Base-by-base conservation (phyloP, 1,284 basidiomycete genomes). In the Taiwanofungus camphoratus region DNA sequence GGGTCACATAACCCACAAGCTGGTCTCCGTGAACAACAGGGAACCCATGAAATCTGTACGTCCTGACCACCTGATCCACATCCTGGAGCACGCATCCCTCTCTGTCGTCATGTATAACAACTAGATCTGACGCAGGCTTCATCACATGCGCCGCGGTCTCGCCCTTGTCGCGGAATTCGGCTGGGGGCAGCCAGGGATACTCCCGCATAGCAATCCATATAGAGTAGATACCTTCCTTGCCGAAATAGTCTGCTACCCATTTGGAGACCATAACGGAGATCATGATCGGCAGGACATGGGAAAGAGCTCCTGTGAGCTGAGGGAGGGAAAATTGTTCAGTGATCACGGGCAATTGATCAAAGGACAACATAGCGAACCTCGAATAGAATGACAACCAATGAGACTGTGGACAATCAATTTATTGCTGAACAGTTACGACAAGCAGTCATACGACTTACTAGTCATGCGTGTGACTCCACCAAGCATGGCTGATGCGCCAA, bases 391-490 rank as follows among this genome's bases (percentile, higher is more conserved):
- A 85, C 82, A 18, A 85, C 82, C 40, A 87, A 62, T 3, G 82
- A 86, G 41, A 86, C 82, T 84, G 49, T 15, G 16, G 12, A 21
- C 9, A 18, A 11, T 16, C 21, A n/a, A 16, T 19, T 31, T 4
- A 37, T 15, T 4, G 15, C 5, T 4, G 21, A 12, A 22, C 23
- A 16, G 8, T 21, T 12, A 4, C n/a, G 9, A 4, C 5, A 12
- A 27, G 7, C 16, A 21, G 3, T n/a, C n/a, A 11, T 1, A 23
- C 29, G 8, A 58, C 77, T 55, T 52, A 85, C 83, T 76, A 21
- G 79, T 90, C 80, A 89, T 90, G 45, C 83, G 67, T 4, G 87
- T 92, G 3, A 90, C 86, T 3, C 88, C 88, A 6, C 80, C 85
- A 0, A 91, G 65, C 73, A 88, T 84, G 1, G 85, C 83, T 22